Evolutionary conservation across 768 basidiomycete genomes (phyloP).

Genomic region (Podaxis mareebaensis): DNA sequence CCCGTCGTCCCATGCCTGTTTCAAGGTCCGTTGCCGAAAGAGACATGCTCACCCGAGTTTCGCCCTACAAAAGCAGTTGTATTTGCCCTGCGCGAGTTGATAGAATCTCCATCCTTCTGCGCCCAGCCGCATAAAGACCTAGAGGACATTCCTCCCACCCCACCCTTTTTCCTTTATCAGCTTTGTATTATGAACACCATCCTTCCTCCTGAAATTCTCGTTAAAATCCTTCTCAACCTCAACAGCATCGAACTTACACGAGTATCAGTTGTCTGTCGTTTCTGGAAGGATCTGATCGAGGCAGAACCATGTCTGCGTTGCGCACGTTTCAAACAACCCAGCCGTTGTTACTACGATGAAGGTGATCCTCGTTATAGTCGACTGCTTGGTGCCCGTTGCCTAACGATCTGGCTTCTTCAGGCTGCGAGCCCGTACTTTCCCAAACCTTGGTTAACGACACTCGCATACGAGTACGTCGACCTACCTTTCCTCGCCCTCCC

Average conservation of each 20-base stretch:
- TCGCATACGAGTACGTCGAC: neutral
- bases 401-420: neutral
- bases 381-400: neutral
- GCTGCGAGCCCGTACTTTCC: neutral
- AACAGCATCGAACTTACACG: slow-evolving; percentile 17
- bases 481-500: neutral
- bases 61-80: neutral
- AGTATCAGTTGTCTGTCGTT: slow-evolving; percentile 17
- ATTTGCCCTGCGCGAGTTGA: neutral
- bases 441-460: neutral
- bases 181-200: neutral
- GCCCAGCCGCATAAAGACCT: neutral
- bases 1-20: too few species aligned
- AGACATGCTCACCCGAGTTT: neutral
- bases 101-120: neutral
- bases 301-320: slow-evolving; percentile 11
- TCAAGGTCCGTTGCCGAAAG: too few species aligned
- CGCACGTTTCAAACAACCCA: slow-evolving; percentile 17
- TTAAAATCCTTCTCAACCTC: slow-evolving; percentile 16
- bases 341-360: neutral
- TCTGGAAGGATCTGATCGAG: slow-evolving; percentile 17
- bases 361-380: neutral
- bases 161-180: neutral
- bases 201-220: slow-evolving; percentile 18
- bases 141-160: neutral